Conservation (phyloP, 371 early-diverging fungal genomes). For the Entomophthora muscae region DNA sequence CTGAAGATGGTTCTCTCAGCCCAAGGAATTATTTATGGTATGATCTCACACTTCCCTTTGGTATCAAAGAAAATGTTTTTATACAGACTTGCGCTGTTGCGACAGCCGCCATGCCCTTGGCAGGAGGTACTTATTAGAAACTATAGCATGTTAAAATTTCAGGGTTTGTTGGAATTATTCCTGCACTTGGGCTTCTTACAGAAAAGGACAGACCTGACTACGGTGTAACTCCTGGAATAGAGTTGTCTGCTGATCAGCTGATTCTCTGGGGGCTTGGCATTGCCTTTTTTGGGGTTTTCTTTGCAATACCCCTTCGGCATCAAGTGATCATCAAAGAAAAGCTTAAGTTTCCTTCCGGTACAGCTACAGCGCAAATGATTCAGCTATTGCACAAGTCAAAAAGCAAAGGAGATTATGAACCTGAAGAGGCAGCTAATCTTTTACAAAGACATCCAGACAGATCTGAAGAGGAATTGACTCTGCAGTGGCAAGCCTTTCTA, state of each 20-base stretch:
- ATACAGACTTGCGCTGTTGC: constrained; percentile 68
- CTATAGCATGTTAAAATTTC: background rate
- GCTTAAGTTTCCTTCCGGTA: constrained; percentile 68
- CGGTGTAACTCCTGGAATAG: constrained; percentile 13
- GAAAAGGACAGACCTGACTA: constrained; percentile 25
- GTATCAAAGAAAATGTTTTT: constrained; percentile 62
- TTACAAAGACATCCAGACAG: constrained; percentile 20
- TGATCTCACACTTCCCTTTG: constrained; percentile 25
- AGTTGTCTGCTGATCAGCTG: constrained; percentile 27
- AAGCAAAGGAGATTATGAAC: constrained; percentile 3
- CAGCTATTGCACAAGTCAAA: constrained; percentile 38
- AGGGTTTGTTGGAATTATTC: constrained; percentile 63
- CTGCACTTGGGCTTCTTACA: constrained; percentile 48
- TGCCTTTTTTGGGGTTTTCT: constrained; percentile 79
- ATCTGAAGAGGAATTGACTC: constrained; percentile 13
- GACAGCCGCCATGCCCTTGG: constrained; percentile 71
- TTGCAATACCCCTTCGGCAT: constrained; percentile 64
- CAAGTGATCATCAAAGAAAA: constrained; percentile 65
- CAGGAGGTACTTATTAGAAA: constrained; percentile 19
- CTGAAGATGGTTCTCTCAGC: background rate
- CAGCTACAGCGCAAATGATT: constrained; percentile 78
- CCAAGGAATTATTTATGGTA: constrained; percentile 3
- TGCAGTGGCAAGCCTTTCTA: background rate
- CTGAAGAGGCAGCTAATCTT: constrained; percentile 11
- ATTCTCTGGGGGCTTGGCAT: constrained; percentile 63